phyloP scores from a whole-genome alignment of 306 rosid species.

The Vigna trinervia region DNA sequence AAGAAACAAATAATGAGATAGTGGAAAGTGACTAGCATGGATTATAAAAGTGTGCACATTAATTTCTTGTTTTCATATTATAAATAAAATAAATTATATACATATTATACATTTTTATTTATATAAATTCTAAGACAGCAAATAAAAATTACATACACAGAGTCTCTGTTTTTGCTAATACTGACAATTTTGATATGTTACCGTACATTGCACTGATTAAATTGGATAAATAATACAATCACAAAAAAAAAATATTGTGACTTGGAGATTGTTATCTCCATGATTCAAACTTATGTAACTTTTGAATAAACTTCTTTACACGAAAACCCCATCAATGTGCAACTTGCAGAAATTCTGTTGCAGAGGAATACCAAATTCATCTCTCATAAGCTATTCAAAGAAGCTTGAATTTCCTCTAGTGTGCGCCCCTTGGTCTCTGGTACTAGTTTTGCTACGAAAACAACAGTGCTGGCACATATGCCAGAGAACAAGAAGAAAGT shows the following conservation, averaged over 20 bases:
- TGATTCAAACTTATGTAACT: background rate
- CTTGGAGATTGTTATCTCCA: background rate
- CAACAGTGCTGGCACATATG: conserved; percentile 56
- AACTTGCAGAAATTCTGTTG: background rate
- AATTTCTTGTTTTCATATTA: no score
- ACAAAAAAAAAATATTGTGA: background rate
- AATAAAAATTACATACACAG: no score
- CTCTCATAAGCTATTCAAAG: conserved; percentile 44
- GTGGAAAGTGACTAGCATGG: no score
- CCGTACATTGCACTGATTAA: no score
- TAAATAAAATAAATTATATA: no score
- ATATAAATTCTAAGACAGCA: no score
- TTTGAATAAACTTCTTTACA: background rate
- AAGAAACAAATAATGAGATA: no score
- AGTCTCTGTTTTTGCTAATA: no score
- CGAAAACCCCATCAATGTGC: background rate
- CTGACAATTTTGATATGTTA: no score
- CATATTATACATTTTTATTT: no score
- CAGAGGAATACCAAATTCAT: background rate
- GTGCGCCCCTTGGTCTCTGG: conserved; percentile 78
- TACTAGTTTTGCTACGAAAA: conserved; percentile 64
- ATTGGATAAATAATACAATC: background rate
- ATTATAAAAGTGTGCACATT: no score
- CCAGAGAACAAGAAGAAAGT: conserved; percentile 59
- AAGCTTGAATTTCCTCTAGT: conserved; percentile 72